Base-by-base conservation (phyloP, 1,139 yeast genomes). In the Arxiozyma bovina region DNA sequence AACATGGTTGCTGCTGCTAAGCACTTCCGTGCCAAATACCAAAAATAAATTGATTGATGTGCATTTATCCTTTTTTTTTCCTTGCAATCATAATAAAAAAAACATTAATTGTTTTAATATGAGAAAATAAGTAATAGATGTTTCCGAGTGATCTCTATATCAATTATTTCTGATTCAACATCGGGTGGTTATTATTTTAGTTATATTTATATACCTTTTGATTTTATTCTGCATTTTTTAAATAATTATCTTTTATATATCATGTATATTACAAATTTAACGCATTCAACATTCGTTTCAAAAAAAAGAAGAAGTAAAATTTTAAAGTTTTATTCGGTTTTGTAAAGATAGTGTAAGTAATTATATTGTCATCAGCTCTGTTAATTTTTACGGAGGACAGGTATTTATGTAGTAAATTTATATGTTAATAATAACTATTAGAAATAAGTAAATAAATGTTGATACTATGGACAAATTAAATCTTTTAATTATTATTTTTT, bases 1-100 rank as follows among this genome's bases (percentile, higher is more conserved):
- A 88, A 93, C 80, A 93, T 93, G 99, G 99, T 93, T 74, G 91
- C 87, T 67, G 98, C 99, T 73, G 98, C 99, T 72, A 90, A 91
- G 82, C 81, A 81, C 77, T 90, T 80, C 93, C 90, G 98, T 79
- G 90, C 74, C 69, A 73, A 78, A 72, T 74, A 72, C 66, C 46
- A 54, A 45, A 50, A 52, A 50, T 48, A 54, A 42, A 25, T 21
- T 43, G 18, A 23, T 6, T 48, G 41, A 44, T 44, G 8, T 44
- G 27, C 30, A 42, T 17, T 50, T 41, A 25, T 30, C 25, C 25
- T 43, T 11, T 34, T 8, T 42, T 23, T 22, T 45, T 42, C 41
- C 42, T 41, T 45, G 8, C 30, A 27, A 27, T 27, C 30, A 27
- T 27, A 27, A 27, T 27, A 5, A 27, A 6, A 27, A 27, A 27